phyloP scores from a whole-genome alignment of 495 filamentous ascomycete species.

The Podospora anserina region DNA sequence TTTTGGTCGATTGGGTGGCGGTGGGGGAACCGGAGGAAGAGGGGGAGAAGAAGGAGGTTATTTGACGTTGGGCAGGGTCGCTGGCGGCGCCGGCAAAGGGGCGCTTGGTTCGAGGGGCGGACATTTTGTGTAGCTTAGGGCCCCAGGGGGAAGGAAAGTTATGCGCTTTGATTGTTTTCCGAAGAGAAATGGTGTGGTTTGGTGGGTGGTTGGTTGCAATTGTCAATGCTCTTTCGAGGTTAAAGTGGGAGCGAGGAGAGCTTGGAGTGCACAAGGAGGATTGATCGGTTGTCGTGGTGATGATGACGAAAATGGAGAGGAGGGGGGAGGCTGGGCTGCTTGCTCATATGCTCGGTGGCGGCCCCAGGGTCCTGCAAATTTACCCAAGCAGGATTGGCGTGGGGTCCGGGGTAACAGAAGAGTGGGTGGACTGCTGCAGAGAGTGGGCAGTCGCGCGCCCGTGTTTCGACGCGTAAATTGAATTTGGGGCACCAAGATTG shows the following conservation, averaged over 20 bases:
- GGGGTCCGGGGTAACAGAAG: background rate
- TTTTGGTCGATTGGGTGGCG: constrained; percentile 16
- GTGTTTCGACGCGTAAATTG: constrained; percentile 31
- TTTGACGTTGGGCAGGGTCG: constrained; percentile 48
- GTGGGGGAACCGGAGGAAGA: constrained; percentile 10
- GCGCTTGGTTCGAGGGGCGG: constrained; percentile 45
- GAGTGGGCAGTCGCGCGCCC: constrained; percentile 19
- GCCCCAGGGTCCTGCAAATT: background rate
- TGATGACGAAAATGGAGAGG: constrained; percentile 1
- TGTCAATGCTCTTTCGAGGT: background rate
- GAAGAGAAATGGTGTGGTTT: background rate
- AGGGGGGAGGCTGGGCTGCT: constrained; percentile 9
- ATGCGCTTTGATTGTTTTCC: background rate
- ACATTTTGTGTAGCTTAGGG: constrained; percentile 31
- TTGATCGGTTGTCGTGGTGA: background rate
- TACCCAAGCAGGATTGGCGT: background rate
- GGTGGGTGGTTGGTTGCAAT: background rate
- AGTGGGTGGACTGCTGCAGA: background rate
- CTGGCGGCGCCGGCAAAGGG: constrained; percentile 51
- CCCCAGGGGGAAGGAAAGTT: background rate
- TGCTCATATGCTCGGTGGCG: background rate
- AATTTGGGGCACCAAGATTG: constrained; percentile 16
- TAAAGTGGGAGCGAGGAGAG: background rate
- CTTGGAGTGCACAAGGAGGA: background rate
- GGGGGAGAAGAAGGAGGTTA: constrained; percentile 48